Evolutionary conservation across 2,329 filamentous ascomycete species (phyloP), one percentile per base, ranked within the genome.

Genomic region (Hymenoscyphus repandus): DNA sequence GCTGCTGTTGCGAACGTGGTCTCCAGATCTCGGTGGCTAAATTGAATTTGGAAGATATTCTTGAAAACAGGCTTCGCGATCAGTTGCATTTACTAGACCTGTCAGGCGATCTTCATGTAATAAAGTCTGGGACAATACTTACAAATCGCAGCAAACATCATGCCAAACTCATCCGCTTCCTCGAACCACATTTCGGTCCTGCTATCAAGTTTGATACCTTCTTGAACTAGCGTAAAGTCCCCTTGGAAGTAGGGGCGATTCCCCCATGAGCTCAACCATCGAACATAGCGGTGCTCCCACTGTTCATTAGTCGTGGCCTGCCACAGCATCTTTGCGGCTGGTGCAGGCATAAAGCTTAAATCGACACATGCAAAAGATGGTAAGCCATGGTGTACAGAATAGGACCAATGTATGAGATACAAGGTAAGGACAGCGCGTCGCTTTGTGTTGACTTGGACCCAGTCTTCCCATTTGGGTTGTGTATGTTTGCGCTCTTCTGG

Each of bases 371-470:
- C 62, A 49, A 69, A 71, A 17, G 64, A 62, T 6, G 61, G 62
- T 5, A 66, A 51, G 10, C 58, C 52, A 45, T 70, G 64, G 43
- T 67, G 64, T 1, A 68, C 62, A n/a, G 66, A 63, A 48, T 71
- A 71, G 3, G 66, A 64, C 69, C 69, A 72, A 44, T 71, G 64
- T 7, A 72, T 48, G 5, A 67, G 58, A 44, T 69, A 71, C 2
- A 71, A 55, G 5, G 62, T 52, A 30, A 69, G 55, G 1, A 70
- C 57, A 2, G 68, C 64, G 30, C 69, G 77, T 10, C 78, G 75
- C 60, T 83, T 83, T 40, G 72, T 70, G 54, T 82, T 80, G 57
- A 83, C 71, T 59, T 80, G 59, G 7, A 70, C 50, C 69, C 70
- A 72, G 9, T 62, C 54, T 17, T 66, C 60, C 67, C 67, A 72